Evolutionary conservation across 1,139 yeast species (phyloP), one percentile per base, ranked within the genome.

Genomic region (Geotrichum phurueaensis): DNA sequence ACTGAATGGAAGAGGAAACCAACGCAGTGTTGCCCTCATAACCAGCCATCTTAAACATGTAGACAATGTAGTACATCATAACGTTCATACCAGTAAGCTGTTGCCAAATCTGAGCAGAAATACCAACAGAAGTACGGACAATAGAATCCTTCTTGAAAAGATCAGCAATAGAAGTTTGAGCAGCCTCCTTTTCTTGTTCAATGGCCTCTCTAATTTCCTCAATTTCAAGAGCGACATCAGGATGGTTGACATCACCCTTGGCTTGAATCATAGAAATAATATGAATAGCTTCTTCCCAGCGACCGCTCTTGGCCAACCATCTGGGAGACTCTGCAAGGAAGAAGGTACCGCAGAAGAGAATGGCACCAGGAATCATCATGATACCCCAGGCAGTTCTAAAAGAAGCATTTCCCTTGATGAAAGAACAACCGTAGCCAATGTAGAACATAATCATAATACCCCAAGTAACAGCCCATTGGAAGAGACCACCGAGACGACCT

Each of bases 41-140:
- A 15, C 78, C 78, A n/a, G 78, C 78, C 75, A 75, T 75, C 54
- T 69, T 64, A 65, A 76, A 76, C 54, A 77, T 69, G 63, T 71
- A 70, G 58, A 75, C 76, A 62, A 73, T 71, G 68, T 75, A 75
- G 71, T 75, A 75, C 76, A 75, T 84, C 69, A 86, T 82, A 70
- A 86, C 87, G 76, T 86, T 86, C 69, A 85, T 80, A 72, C 90
- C 90, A 53, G 87, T 82, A 69, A 85, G 75, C 73, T 85, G 89
- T 74, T 85, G 89, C 86, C 87, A 85, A 68, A 84, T 79, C 75
- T 85, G 89, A 58, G 87, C 84, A 64, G 76, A 80, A 51, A 83
- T 68, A 64, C 85, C 88, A 58, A 81, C 79, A 65, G 69, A 64
- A 63, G 86, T 82, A 74, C 87, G 79, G 64, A 72, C 75, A 62